Base-by-base conservation (phyloP, 1,284 basidiomycete genomes). In the Bjerkandera adusta region DNA sequence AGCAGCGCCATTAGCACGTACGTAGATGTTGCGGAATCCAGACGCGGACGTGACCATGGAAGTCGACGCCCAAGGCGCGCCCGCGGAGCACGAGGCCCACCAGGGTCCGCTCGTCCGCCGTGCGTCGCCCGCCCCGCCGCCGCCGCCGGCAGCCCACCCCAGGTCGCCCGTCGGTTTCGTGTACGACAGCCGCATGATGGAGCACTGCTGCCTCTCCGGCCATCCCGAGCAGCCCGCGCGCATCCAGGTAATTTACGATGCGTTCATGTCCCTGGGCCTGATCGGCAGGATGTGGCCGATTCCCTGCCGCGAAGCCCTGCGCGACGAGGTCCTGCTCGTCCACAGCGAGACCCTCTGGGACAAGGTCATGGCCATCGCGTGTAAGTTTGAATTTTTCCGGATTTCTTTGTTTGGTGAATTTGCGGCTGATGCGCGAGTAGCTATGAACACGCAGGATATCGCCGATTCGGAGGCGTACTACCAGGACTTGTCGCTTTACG, bases 151-250 rank as follows among this genome's bases (percentile, higher is more conserved):
- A n/a, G n/a, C n/a, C n/a, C n/a, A n/a, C n/a, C n/a, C n/a, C n/a
- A n/a, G n/a, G n/a, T n/a, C 44, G 4, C 13, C 20, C 7, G 82
- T 87, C 46, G 95, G 94, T 36, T 94, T 91, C 70, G 85, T 97
- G 46, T 98, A 91, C 61, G 89, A 90, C 36, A 63, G 75, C 1
- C 79, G 88, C 53, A 68, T 85, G 21, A 26, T 22, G 11, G 11
- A 22, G 20, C 96, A 98, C 65, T 80, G 77, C 50, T 81, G 78
- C 40, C 70, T 76, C 7, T 54, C 61, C 15, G 75, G 74, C 2
- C 95, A 98, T 64, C 92, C 94, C 3, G 96, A 99, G 65, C 79
- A 85, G 51, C 96, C 96, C 0, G 81, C 82, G 56, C 84, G 96
- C 21, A 97, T 98, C 55, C 74, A 77, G n/a, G 70, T 76, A 40